Evolutionary conservation across 805 yeast species (phyloP).

Genomic region (Kregervanrija delftensis): DNA sequence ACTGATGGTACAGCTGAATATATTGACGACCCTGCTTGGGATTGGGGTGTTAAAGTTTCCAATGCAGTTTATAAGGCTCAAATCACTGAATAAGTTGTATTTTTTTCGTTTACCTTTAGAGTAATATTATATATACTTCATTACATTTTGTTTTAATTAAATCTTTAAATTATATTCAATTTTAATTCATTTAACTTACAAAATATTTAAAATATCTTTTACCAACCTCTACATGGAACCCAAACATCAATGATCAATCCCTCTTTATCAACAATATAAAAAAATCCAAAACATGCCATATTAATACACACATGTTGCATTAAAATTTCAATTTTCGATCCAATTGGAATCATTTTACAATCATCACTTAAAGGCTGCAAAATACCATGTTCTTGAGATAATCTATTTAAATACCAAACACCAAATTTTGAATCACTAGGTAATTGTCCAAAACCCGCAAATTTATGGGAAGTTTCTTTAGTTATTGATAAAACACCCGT

Average conservation of each 20-base stretch:
- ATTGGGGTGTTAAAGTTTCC: slow-evolving; percentile 31
- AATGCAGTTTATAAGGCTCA: slow-evolving; percentile 21
- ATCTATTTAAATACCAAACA: slow-evolving; percentile 22
- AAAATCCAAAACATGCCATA: slow-evolving; percentile 51
- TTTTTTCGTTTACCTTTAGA: too few relatives aligned
- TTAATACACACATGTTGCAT: slow-evolving; percentile 73
- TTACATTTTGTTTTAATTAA: too few relatives aligned
- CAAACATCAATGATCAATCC: slow-evolving; percentile 6
- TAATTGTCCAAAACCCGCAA: too few relatives aligned
- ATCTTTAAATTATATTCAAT: too few relatives aligned
- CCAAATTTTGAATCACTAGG: slow-evolving; percentile 27
- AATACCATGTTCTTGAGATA: slow-evolving; percentile 75
- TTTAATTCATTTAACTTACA: too few relatives aligned
- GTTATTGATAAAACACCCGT: slow-evolving; percentile 66
- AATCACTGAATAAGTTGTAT: not conserved
- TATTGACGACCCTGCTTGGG: slow-evolving; percentile 29
- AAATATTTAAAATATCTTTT: not conserved
- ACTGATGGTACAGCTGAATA: slow-evolving; percentile 24
- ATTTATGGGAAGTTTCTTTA: slow-evolving; percentile 41
- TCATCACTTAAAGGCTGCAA: slow-evolving; percentile 28
- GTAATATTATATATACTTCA: too few relatives aligned
- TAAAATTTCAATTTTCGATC: slow-evolving; percentile 43
- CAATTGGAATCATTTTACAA: slow-evolving; percentile 38
- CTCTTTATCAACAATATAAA: slow-evolving; percentile 39
- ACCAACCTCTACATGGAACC: slow-evolving; percentile 12